Base-by-base conservation (phyloP, 352 stramenopile species). In the Phytopythium sindhum region DNA sequence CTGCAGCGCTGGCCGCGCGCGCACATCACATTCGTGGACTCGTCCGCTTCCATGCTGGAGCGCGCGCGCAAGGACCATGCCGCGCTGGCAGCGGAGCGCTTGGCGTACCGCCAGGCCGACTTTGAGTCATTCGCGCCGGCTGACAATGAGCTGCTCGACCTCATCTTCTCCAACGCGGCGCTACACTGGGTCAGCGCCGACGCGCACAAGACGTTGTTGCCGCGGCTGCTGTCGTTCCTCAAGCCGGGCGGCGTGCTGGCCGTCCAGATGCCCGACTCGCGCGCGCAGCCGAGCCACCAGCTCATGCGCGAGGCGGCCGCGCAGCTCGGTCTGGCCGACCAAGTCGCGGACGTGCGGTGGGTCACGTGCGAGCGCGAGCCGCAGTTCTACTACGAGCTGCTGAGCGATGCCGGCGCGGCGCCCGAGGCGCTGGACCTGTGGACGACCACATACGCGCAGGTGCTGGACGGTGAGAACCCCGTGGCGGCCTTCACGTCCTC, bases 101-200 rank as follows among this genome's bases (percentile, higher is more conserved):
- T 88, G 21, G n/a, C 41, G 17, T 91, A 93, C 68, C 54, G 70
- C 6, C 66, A 89, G 23, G 77, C 63, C 10, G 80, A 75, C 60
- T 91, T 93, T 54, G 84, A 89, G 47, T 78, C 53, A 1, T 91
- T 81, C 60, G 17, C 66, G 8, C 70, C 78, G 0, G 60, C 61
- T 3, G 53, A 44, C 5, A 11, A 33, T 33, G 53, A 64, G 7
- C 70, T 73, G 0, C 70, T 91, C 39, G 80, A 91, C 58, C 68
- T 93, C 55, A 89, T 93, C 60, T 93, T 77, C 64, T 85, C 82
- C 17, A 93, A 93, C 51, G 80, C 84, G 0, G 81, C 82, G 12
- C 41, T 91, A 33, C 84, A 93, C 41, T 93, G 82, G 84, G 79
- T 90, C 26, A 75, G 57, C 31, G 45, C 72, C 1, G 82, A 91